Percentiles rank a stretch among this genome's conserved stretches.
Evolutionary conservation across 2,329 filamentous ascomycete genomes (phyloP).

Genomic region (Aspergillus latus): DNA sequence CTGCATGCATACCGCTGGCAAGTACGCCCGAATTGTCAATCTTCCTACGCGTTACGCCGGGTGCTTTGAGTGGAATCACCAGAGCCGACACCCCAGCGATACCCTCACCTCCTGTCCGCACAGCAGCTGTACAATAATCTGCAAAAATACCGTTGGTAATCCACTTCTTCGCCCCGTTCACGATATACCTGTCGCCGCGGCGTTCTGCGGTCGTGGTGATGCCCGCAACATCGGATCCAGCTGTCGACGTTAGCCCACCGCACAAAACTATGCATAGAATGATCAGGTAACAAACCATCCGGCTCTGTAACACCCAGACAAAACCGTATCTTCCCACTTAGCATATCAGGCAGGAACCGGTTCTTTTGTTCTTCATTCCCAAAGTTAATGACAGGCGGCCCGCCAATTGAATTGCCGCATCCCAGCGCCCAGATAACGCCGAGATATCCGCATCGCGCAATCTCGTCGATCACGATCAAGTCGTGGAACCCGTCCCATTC

Average conservation of each 20-base stretch:
- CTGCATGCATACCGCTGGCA: slow-evolving; percentile 48
- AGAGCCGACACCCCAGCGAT: slow-evolving; percentile 58
- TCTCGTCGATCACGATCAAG: slow-evolving; percentile 40
- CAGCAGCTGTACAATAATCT: slow-evolving; percentile 59
- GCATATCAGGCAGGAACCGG: slow-evolving; percentile 58
- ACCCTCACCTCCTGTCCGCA: slow-evolving; percentile 58
- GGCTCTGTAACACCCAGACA: slow-evolving; percentile 58
- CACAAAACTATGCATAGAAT: not conserved
- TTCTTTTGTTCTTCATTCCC: slow-evolving; percentile 31
- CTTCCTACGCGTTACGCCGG: slow-evolving; percentile 51
- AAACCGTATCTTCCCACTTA: slow-evolving; percentile 57
- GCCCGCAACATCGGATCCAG: slow-evolving; percentile 60
- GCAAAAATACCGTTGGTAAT: slow-evolving; percentile 61
- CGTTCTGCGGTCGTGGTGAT: slow-evolving; percentile 56
- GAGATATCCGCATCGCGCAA: slow-evolving; percentile 36
- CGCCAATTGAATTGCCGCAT: slow-evolving; percentile 36
- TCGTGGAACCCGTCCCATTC: slow-evolving; percentile 42
- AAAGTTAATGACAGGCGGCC: slow-evolving; percentile 32
- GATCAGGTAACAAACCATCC: slow-evolving; percentile 27
- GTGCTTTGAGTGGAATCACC: slow-evolving; percentile 54
- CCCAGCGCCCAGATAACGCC: slow-evolving; percentile 34
- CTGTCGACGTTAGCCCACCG: slow-evolving; percentile 20
- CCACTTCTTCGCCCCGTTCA: slow-evolving; percentile 65
- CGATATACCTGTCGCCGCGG: slow-evolving; percentile 53
- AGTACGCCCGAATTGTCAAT: slow-evolving; percentile 62